These are phyloP conservation scores for Phytophthora tubulina DNA, from an alignment of 352 stramenopile genomes.

Conservation along the genomic window DNA sequence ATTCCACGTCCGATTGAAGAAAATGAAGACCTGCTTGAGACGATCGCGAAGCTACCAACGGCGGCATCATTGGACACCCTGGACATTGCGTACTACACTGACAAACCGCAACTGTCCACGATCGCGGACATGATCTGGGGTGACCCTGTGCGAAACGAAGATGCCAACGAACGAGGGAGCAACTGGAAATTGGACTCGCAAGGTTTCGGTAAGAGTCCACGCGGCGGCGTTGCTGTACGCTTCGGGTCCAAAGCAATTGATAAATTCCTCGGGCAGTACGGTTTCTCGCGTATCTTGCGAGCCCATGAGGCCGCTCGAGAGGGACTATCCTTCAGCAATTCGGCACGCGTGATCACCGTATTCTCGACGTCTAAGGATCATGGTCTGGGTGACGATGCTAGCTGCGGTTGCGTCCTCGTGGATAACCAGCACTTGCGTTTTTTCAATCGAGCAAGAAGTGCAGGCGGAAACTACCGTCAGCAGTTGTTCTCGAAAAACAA, in stretches of 20 bases:
- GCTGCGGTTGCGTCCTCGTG: slow-evolving; percentile 73
- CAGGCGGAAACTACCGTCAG: slow-evolving; percentile 30
- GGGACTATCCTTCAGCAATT: slow-evolving; percentile 73
- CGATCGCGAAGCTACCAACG: slow-evolving; percentile 56
- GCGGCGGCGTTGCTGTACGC: slow-evolving; percentile 67
- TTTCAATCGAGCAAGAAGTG: slow-evolving; percentile 57
- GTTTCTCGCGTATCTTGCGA: slow-evolving; percentile 71
- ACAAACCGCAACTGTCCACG: slow-evolving; percentile 53
- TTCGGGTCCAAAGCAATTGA: slow-evolving; percentile 82
- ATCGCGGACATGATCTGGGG: slow-evolving; percentile 77
- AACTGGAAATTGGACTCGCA: slow-evolving; percentile 55
- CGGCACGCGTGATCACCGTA: slow-evolving; percentile 68
- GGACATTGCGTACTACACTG: slow-evolving; percentile 48
- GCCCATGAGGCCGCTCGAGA: slow-evolving; percentile 89
- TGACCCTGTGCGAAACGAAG: slow-evolving; percentile 44
- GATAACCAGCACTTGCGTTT: slow-evolving; percentile 67
- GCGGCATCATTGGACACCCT: slow-evolving; percentile 55
- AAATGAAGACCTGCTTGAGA: slow-evolving; percentile 51
- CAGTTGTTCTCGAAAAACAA: slow-evolving; percentile 18
- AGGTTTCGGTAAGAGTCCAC: slow-evolving; percentile 61
- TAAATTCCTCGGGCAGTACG: slow-evolving; percentile 65
- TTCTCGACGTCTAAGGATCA: slow-evolving; percentile 85
- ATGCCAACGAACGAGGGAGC: slow-evolving; percentile 31
- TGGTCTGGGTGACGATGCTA: slow-evolving; percentile 64
- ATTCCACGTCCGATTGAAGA: slow-evolving; percentile 94